These are phyloP conservation scores for Phytophthora tubulina DNA, from an alignment of 352 stramenopile species.

Conservation along the genomic window DNA sequence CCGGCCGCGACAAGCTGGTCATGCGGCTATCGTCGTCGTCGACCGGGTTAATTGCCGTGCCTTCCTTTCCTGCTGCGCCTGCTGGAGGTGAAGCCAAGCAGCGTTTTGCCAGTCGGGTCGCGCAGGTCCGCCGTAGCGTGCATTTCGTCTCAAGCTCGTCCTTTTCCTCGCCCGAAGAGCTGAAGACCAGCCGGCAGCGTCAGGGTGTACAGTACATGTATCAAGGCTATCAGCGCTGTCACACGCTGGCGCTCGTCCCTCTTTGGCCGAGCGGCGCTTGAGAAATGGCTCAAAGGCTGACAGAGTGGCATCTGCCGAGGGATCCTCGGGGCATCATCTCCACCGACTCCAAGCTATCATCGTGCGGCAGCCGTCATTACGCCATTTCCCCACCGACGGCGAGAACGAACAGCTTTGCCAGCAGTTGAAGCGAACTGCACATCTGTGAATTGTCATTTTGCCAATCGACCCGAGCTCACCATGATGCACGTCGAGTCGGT, in stretches of 20 bases:
- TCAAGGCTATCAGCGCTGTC: conserved; percentile 25
- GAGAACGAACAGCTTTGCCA: conserved; percentile 6
- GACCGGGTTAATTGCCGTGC: neutral
- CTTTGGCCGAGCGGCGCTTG: conserved; percentile 17
- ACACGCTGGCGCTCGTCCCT: conserved; percentile 14
- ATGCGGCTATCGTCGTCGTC: conserved; percentile 14
- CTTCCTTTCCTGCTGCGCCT: conserved; percentile 2
- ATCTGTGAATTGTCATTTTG: conserved; percentile 28
- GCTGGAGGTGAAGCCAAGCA: neutral
- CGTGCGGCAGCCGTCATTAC: conserved; percentile 18
- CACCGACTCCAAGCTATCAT: conserved; percentile 27
- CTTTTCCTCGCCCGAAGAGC: conserved; percentile 14
- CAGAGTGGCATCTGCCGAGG: conserved; percentile 30
- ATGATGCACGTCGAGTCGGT: conserved; percentile 37
- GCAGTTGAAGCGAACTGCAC: conserved; percentile 13
- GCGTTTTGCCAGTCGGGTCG: conserved; percentile 25
- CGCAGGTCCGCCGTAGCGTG: neutral
- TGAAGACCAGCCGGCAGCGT: conserved; percentile 26
- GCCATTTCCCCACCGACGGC: conserved; percentile 21
- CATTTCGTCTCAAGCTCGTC: conserved; percentile 15
- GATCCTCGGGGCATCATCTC: conserved; percentile 23
- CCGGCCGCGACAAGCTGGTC: neutral
- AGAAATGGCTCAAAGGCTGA: conserved; percentile 28
- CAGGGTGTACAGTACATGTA: neutral
- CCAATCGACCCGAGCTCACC: conserved; percentile 21